These are phyloP conservation scores for Otatea glauca DNA, from an alignment of 176 grass and related monocot species.

Conservation along the genomic window DNA sequence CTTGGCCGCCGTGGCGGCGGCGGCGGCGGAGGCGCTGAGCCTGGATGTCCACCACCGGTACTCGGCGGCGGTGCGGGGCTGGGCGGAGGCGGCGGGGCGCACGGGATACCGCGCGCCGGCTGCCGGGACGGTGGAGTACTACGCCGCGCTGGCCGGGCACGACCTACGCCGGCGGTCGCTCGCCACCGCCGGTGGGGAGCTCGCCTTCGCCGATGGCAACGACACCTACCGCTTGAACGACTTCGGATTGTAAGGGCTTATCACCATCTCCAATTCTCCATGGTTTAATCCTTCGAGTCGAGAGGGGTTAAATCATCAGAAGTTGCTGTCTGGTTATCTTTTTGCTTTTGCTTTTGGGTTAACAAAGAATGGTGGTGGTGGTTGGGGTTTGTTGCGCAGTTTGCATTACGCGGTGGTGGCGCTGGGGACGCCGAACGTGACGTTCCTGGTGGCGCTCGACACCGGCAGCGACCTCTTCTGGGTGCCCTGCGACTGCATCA, in stretches of 20 bases:
- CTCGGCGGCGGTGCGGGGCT: slow-evolving; percentile 63
- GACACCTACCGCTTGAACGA: slow-evolving; percentile 46
- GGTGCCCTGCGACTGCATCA: slow-evolving; percentile 85
- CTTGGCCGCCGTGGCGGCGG: not conserved
- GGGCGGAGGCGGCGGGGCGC: slow-evolving; percentile 55
- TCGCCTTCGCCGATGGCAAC: slow-evolving; percentile 79
- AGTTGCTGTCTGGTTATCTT: not conserved
- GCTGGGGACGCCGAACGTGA: slow-evolving; percentile 87
- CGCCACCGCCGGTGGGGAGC: slow-evolving; percentile 21
- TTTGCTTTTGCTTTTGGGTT: slow-evolving; percentile 32
- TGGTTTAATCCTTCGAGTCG: not conserved
- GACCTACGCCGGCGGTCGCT: slow-evolving; percentile 71
- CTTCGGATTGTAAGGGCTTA: slow-evolving; percentile 72
- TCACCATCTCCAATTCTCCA: not conserved
- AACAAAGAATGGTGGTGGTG: slow-evolving; percentile 24
- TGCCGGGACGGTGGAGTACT: slow-evolving; percentile 68
- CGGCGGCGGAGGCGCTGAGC: slow-evolving; percentile 49
- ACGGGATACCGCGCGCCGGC: slow-evolving; percentile 52
- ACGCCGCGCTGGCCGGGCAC: slow-evolving; percentile 63
- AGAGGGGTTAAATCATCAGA: not conserved
- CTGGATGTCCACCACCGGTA: slow-evolving; percentile 91
- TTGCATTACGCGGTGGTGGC: slow-evolving; percentile 85
- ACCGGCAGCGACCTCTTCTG: slow-evolving; percentile 94
- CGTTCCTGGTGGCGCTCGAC: slow-evolving; percentile 89
- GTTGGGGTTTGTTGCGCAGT: slow-evolving; percentile 53